Percentiles rank a stretch among this genome's conserved stretches.
Conservation (phyloP, 1,284 basidiomycete genomes). For the Paramarasmius palmivorus region DNA sequence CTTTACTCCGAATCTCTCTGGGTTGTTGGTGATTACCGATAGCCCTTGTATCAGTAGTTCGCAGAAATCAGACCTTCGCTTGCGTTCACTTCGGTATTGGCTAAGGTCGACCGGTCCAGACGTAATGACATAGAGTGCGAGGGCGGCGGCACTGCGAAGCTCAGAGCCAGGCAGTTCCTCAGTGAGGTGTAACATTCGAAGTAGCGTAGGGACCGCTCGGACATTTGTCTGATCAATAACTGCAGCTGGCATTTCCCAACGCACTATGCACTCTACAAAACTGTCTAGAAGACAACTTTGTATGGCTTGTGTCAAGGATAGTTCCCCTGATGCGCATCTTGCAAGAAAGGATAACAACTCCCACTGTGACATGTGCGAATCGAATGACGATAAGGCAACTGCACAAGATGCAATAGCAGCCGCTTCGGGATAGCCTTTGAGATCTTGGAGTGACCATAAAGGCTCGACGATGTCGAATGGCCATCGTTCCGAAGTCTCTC, state of each 20-base stretch:
- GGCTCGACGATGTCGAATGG: constrained; percentile 34
- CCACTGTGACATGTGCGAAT: constrained; percentile 34
- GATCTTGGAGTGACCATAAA: constrained; percentile 32
- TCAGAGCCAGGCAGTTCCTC: constrained; percentile 27
- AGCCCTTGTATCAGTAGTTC: constrained; percentile 32
- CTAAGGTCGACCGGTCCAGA: constrained; percentile 23
- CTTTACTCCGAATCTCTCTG: constrained; percentile 29
- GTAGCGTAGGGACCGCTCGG: constrained; percentile 33
- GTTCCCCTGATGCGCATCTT: constrained; percentile 27
- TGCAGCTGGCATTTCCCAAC: constrained; percentile 36
- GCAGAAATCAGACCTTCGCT: constrained; percentile 27
- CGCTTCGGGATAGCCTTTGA: constrained; percentile 26
- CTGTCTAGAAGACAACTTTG: constrained; percentile 38
- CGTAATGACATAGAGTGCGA: constrained; percentile 33
- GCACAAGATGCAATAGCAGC: constrained; percentile 36
- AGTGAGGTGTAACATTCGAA: constrained; percentile 31
- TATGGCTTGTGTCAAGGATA: constrained; percentile 29
- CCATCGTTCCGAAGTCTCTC: constrained; percentile 33
- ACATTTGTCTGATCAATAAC: constrained; percentile 33
- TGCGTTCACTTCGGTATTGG: constrained; percentile 26
- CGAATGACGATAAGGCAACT: constrained; percentile 34
- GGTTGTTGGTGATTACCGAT: constrained; percentile 28
- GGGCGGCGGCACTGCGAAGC: constrained; percentile 28
- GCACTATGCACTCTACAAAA: constrained; percentile 33
- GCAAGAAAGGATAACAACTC: constrained; percentile 32